A percentile compares a stretch with the other conserved stretches of the same genome.
These are phyloP conservation scores for Mallotus repandus DNA, from an alignment of 441 rosid genomes.

Conservation along the genomic window DNA sequence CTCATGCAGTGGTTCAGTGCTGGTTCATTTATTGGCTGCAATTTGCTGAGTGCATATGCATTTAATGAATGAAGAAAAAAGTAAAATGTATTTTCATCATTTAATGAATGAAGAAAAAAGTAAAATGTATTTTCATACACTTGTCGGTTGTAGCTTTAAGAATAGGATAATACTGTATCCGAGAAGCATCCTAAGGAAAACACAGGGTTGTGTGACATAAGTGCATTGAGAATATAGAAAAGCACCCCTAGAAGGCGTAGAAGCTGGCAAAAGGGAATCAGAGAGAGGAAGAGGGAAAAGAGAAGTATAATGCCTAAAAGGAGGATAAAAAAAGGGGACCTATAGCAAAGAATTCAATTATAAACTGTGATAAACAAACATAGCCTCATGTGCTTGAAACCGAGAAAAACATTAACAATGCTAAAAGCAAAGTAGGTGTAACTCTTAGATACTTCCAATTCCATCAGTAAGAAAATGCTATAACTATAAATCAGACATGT, in stretches of 20 bases:
- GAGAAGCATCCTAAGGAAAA: background rate
- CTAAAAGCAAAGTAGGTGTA: background rate
- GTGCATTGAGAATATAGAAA: background rate
- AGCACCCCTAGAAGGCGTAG: background rate
- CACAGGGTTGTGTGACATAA: background rate
- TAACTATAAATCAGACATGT: background rate
- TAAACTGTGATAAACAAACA: background rate
- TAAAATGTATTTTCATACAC: background rate
- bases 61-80: background rate
- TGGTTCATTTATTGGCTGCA: background rate
- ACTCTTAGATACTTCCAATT: background rate
- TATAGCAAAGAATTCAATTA: background rate
- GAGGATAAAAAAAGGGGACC: background rate
- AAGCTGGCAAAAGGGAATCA: background rate
- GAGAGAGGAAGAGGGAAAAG: background rate
- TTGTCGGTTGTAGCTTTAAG: no score
- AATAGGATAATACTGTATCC: no score
- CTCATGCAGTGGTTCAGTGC: background rate
- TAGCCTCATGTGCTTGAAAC: background rate
- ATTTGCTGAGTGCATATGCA: background rate
- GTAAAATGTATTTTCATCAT: background rate
- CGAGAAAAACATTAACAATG: background rate
- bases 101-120: background rate
- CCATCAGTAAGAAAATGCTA: background rate
- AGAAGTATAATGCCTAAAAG: background rate